These are phyloP conservation scores for Quercus parvula DNA, from an alignment of 306 rosid genomes.

Conservation along the genomic window DNA sequence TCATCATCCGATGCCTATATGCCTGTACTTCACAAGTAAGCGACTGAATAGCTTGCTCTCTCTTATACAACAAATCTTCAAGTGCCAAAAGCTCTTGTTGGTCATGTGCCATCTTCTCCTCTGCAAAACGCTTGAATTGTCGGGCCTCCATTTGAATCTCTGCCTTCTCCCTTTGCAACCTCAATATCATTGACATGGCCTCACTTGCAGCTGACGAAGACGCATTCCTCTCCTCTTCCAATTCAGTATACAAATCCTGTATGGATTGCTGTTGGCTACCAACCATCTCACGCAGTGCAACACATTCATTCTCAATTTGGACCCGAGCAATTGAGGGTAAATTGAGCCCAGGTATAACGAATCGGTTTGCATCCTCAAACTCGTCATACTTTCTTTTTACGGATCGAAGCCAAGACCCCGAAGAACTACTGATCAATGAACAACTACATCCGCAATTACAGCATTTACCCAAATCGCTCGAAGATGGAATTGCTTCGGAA, in stretches of 20 bases:
- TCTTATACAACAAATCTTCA: constrained; percentile 88
- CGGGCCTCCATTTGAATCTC: constrained; percentile 96
- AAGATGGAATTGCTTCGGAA: constrained; percentile 44
- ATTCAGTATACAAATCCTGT: constrained; percentile 70
- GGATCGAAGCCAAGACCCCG: constrained; percentile 72
- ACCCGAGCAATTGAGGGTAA: constrained; percentile 46
- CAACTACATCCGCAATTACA: constrained; percentile 67
- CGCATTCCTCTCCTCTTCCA: constrained; percentile 97
- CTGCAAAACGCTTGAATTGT: constrained; percentile 82
- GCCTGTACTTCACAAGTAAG: constrained; percentile 93
- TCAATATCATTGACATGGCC: constrained; percentile 98
- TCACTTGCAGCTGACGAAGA: constrained; percentile 90
- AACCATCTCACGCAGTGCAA: constrained; percentile 78
- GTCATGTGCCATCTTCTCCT: constrained; percentile 93
- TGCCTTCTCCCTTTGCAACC: constrained; percentile 99
- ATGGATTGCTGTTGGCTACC: constrained; percentile 63
- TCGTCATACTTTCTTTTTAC: constrained; percentile 81
- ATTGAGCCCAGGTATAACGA: constrained; percentile 41
- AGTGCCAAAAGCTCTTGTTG: constrained; percentile 68
- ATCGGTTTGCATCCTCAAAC: constrained; percentile 45
- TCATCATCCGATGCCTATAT: constrained; percentile 89
- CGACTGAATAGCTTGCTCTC: constrained; percentile 85
- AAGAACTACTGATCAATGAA: constrained; percentile 37
- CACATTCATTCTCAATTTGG: constrained; percentile 71
- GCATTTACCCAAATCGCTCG: constrained; percentile 54